These are phyloP conservation scores for Rhytidiadelphus loreus DNA, from an alignment of 225 moss, liverwort and hornwort genomes.

Conservation along the genomic window DNA sequence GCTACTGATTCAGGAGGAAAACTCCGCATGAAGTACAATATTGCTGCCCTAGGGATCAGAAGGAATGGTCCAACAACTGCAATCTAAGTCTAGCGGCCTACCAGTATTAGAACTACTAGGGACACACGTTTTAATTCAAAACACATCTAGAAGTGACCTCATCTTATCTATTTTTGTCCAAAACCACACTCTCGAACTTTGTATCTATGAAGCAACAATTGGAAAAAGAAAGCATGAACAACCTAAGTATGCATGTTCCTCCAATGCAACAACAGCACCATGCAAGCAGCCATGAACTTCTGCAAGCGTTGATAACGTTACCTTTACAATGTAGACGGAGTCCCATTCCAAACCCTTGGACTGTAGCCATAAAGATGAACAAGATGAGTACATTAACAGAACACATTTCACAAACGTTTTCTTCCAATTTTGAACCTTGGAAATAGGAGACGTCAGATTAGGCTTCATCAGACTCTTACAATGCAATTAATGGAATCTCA, in stretches of 20 bases:
- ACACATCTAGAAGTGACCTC: not conserved
- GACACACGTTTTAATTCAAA: not conserved
- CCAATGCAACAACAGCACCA: not conserved
- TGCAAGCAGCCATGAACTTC: not conserved
- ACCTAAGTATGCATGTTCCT: not conserved
- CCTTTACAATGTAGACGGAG: slow-evolving; percentile 91
- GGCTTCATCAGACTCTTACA: not conserved
- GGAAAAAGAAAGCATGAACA: not conserved
- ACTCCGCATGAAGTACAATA: not conserved
- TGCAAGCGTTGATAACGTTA: not conserved
- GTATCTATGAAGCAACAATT: not conserved
- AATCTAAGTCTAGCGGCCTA: not conserved
- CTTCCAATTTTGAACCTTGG: not conserved
- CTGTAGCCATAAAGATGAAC: slow-evolving; percentile 33
- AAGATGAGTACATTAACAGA: slow-evolving; percentile 2
- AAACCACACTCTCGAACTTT: not conserved
- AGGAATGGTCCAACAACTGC: not conserved
- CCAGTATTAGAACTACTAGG: not conserved
- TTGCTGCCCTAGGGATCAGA: not conserved
- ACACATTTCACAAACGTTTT: not conserved
- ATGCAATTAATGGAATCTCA: not conserved
- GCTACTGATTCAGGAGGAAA: not conserved
- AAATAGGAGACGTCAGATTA: not conserved
- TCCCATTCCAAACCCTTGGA: slow-evolving; percentile 99
- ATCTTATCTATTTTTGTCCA: not conserved